Evolutionary conservation across 75 land plant species (phyloP), one percentile per base, ranked within the genome.

Genomic region (Pseudotsuga menziesii): DNA sequence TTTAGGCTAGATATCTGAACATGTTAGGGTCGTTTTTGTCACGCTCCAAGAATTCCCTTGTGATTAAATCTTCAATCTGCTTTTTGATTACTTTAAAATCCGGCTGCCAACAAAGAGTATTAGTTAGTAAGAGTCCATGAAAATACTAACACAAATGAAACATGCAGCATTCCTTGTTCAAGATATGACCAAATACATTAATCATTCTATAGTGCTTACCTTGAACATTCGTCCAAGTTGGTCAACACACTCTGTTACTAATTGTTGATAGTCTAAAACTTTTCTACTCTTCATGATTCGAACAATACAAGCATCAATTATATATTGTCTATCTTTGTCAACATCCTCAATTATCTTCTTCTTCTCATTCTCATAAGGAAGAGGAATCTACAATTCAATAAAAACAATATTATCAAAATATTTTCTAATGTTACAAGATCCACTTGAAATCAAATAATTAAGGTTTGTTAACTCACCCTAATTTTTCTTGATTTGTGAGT

Each of bases 161-260:
- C 32, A 41, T 23, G 19, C 13, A 58, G 0, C 0, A 60, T 17
- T 60, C 19, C n/a, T n/a, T n/a, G n/a, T 29, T 1, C 1, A 29
- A 29, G 32, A 0, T 29, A 29, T 13, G 58, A 57, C 58, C 13
- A 17, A 58, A 16, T 17, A 48, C n/a, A 52, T n/a, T 19, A 36
- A n/a, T 11, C 15, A 60, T 36, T 36, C 29, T 41, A n/a, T 44
- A 76, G 52, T 25, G 56, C 74, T 44, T 78, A 94, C 94, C 92
- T 94, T 92, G 84, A 94, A 94, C 92, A 94, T 92, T 35, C 89
- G 83, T 27, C 92, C 88, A 75, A 95, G 83, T 78, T 95, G 98
- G 79, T 95, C 96, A 48, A 91, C 96, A 80, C 98, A 95, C 76
- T 95, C 98, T 74, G 79, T 76, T 5, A 95, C 89, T 41, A 95